Evolutionary conservation across 2,329 filamentous ascomycete species (phyloP).

Genomic region (Sporothrix schenckii): DNA sequence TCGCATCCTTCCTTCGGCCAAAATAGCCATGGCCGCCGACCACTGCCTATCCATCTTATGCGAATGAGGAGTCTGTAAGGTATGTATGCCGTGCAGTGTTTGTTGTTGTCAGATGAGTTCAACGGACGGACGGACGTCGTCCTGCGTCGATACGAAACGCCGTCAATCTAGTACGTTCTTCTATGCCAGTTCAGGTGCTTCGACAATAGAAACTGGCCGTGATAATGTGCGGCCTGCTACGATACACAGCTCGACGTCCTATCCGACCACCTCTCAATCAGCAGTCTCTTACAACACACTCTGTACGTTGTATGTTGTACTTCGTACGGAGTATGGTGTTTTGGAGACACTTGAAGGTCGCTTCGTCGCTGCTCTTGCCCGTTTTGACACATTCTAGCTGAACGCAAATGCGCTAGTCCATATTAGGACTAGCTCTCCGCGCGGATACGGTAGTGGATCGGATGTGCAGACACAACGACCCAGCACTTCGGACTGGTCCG

Average conservation of each 20-base stretch:
- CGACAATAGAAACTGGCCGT: too few relatives aligned
- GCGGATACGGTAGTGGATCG: conserved; percentile 20
- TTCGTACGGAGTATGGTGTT: too few relatives aligned
- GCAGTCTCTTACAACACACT: too few relatives aligned
- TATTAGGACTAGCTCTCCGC: conserved; percentile 6
- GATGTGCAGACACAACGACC: conserved; percentile 20
- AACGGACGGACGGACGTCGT: neutral
- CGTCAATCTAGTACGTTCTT: too few relatives aligned
- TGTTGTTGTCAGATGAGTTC: neutral
- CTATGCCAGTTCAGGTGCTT: too few relatives aligned
- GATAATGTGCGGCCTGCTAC: too few relatives aligned
- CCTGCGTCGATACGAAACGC: neutral
- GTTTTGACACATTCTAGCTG: conserved; percentile 7
- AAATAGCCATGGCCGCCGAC: neutral
- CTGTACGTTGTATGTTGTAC: too few relatives aligned
- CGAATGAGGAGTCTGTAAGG: neutral
- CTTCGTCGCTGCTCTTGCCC: neutral
- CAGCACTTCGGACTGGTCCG: conserved; percentile 27
- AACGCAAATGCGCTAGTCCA: neutral
- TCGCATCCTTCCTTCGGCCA: neutral
- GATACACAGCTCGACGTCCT: too few relatives aligned
- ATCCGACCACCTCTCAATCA: too few relatives aligned
- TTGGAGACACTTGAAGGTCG: too few relatives aligned
- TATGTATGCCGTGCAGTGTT: too few relatives aligned
- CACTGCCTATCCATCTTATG: neutral